Evolutionary conservation across 179 eudicot genomes (phyloP), one percentile per base, ranked within the genome.

Genomic region (Corrigiola litoralis): DNA sequence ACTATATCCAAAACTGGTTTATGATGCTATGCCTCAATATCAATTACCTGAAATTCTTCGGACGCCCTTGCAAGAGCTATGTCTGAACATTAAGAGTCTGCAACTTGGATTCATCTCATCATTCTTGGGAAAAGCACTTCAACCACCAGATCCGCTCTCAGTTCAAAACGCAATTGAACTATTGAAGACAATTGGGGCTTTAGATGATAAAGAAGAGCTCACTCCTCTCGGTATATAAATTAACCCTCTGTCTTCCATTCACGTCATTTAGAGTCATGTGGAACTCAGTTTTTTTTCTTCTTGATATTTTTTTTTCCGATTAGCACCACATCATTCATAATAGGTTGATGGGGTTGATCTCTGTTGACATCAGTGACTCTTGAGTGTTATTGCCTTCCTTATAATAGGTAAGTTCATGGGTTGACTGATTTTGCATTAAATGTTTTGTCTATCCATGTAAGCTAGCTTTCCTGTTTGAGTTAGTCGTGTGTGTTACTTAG

Each of bases 11-110:
- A 94, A 74, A 74, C 51, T 86, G 68, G 71, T 94, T 67, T 83
- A 86, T 62, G 95, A 94, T 69, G 87, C 95, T 49, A 90, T 94
- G 97, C 88, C 80, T 51, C 91, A 86, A 62, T 94, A 90, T 77
- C 97, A 94, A 66, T 83, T 86, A 69, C 97, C 99, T 66, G 99
- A 94, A 79, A 94, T 94, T 75, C 99, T 94, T 29, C 86, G 97
- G 49, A 94, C 97, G 18, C 97, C 97, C 67, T 77, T 94, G 76
- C 99, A 94, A 81, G 97, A 88, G 74, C 81, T 94, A 27, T 94
- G 96, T 74, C 74, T 94, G 72, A 82, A 91, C 71, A 94, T 94
- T 50, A 94, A 94, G 77, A 86, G 88, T 63, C 73, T 94, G 82
- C 89, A 86, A 79, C 87, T 90, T 65, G 99, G 99, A 46, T 72